Base-by-base conservation (phyloP, 139 green algal species). In the Chlorella vulgaris region DNA sequence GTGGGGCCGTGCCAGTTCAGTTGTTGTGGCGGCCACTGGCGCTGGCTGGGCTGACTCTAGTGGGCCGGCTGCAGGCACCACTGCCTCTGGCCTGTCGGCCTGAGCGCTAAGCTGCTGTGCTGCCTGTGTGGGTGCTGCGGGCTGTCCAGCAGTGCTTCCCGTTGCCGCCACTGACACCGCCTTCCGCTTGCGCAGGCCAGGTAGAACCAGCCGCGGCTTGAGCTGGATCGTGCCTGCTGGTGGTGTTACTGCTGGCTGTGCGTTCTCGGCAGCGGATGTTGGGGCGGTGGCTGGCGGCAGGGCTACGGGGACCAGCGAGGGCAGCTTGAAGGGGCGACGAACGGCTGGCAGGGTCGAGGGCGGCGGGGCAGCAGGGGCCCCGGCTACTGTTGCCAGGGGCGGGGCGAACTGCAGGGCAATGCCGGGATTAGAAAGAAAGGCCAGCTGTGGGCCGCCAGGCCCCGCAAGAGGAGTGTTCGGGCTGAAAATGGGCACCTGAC, bases 331-430 rank as follows among this genome's bases (percentile, higher is more conserved):
- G 13, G 50, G 65, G 4, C 62, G 61, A 1, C 42, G 39, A 15
- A 61, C 5, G 15, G 51, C 62, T 18, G 74, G 51, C 7, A 33
- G n/a, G 7, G n/a, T n/a, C n/a, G 62, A 24, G 19, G 13, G 62
- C 38, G 50, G 31, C 21, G 19, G 21, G 5, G 26, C 36, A 62
- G n/a, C 70, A 24, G 70, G 21, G 5, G 31, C 22, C 15, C 55
- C 24, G 22, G 18, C 39, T 38, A 31, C 58, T 29, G 7, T 42
- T 8, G 31, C 35, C 31, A 75, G 31, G 15, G 71, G 51, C 26
- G 71, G 33, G 22, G 22, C 22, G 28, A 79, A 82, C 76, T 82
- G 76, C 76, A 53, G 21, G 13, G 15, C 47, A 58, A 58, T 58
- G 47, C 15, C 10, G 47, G 15, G 10, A 15, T 10, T 58, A 10